Percentiles rank a stretch among this genome's conserved stretches.
These are phyloP conservation scores for Paramecium pentaurelia DNA, from an alignment of 73 alveolate species.

Conservation along the genomic window DNA sequence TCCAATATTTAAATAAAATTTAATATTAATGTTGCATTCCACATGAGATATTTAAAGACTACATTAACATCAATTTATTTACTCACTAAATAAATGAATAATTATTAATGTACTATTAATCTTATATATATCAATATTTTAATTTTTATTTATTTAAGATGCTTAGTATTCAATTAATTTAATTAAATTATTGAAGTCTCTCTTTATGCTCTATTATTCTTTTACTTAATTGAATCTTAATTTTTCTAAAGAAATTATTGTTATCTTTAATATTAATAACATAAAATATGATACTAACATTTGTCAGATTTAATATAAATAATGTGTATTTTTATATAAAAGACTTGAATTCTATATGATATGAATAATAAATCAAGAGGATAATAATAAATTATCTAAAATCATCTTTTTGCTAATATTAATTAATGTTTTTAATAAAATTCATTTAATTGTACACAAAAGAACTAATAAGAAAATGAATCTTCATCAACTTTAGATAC, in stretches of 20 bases:
- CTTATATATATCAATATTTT: too few relatives aligned
- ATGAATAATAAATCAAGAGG: neutral
- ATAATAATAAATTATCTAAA: neutral
- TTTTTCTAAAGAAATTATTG: too few relatives aligned
- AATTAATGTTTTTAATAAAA: constrained; percentile 7
- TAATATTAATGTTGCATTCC: neutral
- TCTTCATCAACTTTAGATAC: constrained; percentile 21
- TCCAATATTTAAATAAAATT: neutral
- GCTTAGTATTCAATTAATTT: neutral
- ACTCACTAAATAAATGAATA: neutral
- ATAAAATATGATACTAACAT: too few relatives aligned
- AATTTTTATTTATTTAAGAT: neutral
- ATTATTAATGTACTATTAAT: too few relatives aligned
- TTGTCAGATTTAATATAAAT: too few relatives aligned
- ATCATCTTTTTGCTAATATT: neutral
- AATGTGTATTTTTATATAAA: too few relatives aligned
- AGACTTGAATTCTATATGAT: neutral
- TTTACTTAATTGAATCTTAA: too few relatives aligned
- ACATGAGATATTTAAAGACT: too few relatives aligned
- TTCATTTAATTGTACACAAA: constrained; percentile 12
- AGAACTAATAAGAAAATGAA: neutral
- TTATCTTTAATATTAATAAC: too few relatives aligned
- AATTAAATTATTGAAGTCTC: neutral
- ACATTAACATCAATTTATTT: neutral
- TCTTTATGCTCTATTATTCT: too few relatives aligned